Base-by-base conservation (phyloP, 805 yeast species). In the Cyberlindnera mycetangii region DNA sequence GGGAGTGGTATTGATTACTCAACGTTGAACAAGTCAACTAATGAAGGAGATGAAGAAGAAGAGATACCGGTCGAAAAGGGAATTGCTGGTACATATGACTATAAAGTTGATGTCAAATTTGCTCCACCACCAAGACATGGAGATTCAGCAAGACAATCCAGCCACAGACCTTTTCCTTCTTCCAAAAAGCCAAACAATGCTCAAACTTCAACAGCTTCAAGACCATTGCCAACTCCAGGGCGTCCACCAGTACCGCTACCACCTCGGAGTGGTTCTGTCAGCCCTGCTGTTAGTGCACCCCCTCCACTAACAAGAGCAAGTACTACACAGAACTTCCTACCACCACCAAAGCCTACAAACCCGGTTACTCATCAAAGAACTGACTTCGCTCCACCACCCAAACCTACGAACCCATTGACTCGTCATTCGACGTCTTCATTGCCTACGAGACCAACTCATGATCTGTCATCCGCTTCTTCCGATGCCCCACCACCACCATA, bases 71-170 rank as follows among this genome's bases (percentile, higher is more conserved):
- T 46, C 15, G 38, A 43, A 3, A 54, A 49, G n/a, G 58, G 63
- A 14, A 59, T 71, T 33, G 57, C 72, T 4, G 73, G 72, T 0
- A 17, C 48, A 6, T 65, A 65, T 44, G 54, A 61, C 25, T 59
- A 70, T 42, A 49, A 65, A 11, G 67, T 70, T 11, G 55, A 53
- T 28, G 55, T 54, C 11, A 52, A 50, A 21, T 51, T 62, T 54
- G 63, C 62, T 18, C 67, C 70, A 8, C 70, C 70, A 8, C 69
- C 69, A 43, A 54, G 45, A n/a, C 68, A 60, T 15, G 42, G 22
- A 10, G 54, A 50, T 25, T 6, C 35, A 34, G 6, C 19, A 5
- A 36, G 15, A 17, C 24, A 20, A 12, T 5, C 17, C 17, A 14
- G 11, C 9, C 6, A n/a, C 5, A 7, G 10, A 12, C 12, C 31